Evolutionary conservation across 1,284 basidiomycete species (phyloP).

Genomic region (Schizophyllum amplum): DNA sequence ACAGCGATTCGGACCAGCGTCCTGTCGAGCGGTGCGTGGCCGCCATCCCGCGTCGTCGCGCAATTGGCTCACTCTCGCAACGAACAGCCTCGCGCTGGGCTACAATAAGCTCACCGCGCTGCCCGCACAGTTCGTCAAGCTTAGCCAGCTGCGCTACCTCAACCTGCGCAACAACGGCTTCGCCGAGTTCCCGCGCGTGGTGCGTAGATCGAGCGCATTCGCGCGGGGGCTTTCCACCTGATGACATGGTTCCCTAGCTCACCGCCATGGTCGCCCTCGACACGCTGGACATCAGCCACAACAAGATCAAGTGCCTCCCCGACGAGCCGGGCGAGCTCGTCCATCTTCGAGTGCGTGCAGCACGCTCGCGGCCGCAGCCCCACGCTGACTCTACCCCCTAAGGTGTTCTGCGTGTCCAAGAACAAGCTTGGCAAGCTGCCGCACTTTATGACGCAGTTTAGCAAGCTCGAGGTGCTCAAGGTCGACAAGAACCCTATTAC

Average conservation of each 20-base stretch:
- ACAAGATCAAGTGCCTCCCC: conserved; percentile 82
- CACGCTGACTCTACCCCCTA: conserved; percentile 11
- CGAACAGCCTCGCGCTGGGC: conserved; percentile 72
- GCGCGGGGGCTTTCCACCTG: conserved; percentile 1
- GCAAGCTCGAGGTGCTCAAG: conserved; percentile 73
- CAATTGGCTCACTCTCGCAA: neutral
- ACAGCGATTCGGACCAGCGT: conserved; percentile 42
- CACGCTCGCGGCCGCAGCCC: neutral
- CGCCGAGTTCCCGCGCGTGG: conserved; percentile 79
- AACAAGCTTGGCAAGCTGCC: conserved; percentile 83
- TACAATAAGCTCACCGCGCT: conserved; percentile 80
- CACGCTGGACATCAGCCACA: conserved; percentile 91
- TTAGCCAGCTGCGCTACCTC: conserved; percentile 82
- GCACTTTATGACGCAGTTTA: conserved; percentile 69
- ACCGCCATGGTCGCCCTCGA: conserved; percentile 84
- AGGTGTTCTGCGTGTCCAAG: conserved; percentile 84
- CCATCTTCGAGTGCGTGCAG: conserved; percentile 60
- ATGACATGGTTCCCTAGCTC: conserved; percentile 42
- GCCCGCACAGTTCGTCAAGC: conserved; percentile 70
- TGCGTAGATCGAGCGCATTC: conserved; percentile 45
- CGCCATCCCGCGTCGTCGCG: neutral
- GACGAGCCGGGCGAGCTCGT: conserved; percentile 72
- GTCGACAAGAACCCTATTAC: conserved; percentile 88
- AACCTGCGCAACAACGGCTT: conserved; percentile 90
- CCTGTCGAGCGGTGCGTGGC: conserved; percentile 61